These are phyloP conservation scores for Thermothielavioides terrestris DNA, from an alignment of 495 filamentous ascomycete genomes.

Conservation along the genomic window DNA sequence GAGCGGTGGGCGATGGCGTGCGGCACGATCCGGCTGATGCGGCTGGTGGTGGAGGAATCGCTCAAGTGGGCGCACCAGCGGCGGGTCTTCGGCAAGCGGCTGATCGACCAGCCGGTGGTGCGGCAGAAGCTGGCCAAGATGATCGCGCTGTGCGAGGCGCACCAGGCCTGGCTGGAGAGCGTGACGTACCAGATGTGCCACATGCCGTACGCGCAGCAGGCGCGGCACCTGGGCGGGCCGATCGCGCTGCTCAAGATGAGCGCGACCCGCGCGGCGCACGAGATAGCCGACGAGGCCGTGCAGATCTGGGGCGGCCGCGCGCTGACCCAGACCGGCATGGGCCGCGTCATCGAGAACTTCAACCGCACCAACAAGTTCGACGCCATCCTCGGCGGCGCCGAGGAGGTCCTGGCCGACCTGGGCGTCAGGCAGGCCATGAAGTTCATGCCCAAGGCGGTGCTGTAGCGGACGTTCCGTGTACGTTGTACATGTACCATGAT, in stretches of 20 bases:
- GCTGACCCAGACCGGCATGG: conserved; percentile 77
- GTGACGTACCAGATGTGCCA: conserved; percentile 78
- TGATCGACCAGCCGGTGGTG: conserved; percentile 80
- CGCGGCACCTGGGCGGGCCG: conserved; percentile 67
- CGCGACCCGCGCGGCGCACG: conserved; percentile 64
- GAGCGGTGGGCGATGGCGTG: conserved; percentile 64
- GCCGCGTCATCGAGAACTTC: conserved; percentile 71
- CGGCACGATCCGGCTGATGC: conserved; percentile 54
- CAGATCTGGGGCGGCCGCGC: conserved; percentile 84
- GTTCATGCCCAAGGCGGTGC: conserved; percentile 73
- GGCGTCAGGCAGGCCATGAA: conserved; percentile 77
- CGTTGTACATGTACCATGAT: too few species aligned
- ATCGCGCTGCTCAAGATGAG: conserved; percentile 79
- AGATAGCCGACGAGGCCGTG: conserved; percentile 72
- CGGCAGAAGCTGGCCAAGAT: conserved; percentile 82
- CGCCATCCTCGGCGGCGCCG: conserved; percentile 74
- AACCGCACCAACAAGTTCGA: conserved; percentile 84
- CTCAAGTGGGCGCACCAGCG: conserved; percentile 87
- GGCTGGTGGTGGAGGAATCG: conserved; percentile 72
- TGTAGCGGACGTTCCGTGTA: too few species aligned
- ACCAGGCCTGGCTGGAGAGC: conserved; percentile 79
- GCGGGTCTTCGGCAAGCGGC: conserved; percentile 72
- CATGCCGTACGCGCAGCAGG: conserved; percentile 72
- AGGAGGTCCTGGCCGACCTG: conserved; percentile 76
- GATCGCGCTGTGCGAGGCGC: conserved; percentile 72